Conservation (phyloP, 1,139 yeast genomes). For the Candida tetrigidarum region DNA sequence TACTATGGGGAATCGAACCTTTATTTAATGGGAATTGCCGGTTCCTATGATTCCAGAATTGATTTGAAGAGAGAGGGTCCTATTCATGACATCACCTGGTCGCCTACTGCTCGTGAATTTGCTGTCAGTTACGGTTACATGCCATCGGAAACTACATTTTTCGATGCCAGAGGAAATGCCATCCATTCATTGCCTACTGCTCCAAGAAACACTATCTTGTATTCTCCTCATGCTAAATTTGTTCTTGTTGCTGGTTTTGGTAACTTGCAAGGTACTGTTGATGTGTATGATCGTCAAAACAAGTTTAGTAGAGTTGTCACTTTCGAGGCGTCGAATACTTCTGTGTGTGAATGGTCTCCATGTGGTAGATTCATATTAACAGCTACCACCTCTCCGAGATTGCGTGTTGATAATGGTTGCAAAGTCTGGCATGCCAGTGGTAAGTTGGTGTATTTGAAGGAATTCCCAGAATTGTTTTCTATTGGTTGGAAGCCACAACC, state of each 20-base stretch:
- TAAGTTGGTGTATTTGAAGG: slow-evolving; percentile 73
- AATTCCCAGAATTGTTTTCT: slow-evolving; percentile 77
- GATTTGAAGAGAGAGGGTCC: slow-evolving; percentile 93
- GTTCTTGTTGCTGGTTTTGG: slow-evolving; percentile 97
- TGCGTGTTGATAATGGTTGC: slow-evolving; percentile 95
- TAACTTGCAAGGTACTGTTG: slow-evolving; percentile 95
- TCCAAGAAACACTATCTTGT: slow-evolving; percentile 87
- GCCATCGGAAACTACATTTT: slow-evolving; percentile 97
- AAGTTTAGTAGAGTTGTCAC: slow-evolving; percentile 79
- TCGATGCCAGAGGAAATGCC: slow-evolving; percentile 91
- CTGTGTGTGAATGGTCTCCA: slow-evolving; percentile 98
- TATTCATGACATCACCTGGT: slow-evolving; percentile 97
- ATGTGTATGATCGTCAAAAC: slow-evolving; percentile 90
- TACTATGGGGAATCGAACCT: slow-evolving; percentile 97
- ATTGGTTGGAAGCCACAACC: slow-evolving; percentile 90
- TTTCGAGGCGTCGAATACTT: slow-evolving; percentile 91
- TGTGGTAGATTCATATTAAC: slow-evolving; percentile 93
- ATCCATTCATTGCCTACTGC: slow-evolving; percentile 85
- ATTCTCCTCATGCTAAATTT: slow-evolving; percentile 93
- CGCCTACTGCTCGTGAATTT: slow-evolving; percentile 94
- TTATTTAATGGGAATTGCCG: slow-evolving; percentile 89
- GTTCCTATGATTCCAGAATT: slow-evolving; percentile 89
- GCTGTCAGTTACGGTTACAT: slow-evolving; percentile 97
- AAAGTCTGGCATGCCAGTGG: slow-evolving; percentile 95
- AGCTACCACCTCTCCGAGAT: slow-evolving; percentile 96